Evolutionary conservation across 73 alveolate genomes (phyloP).

Genomic region (Paramecium biaurelia): DNA sequence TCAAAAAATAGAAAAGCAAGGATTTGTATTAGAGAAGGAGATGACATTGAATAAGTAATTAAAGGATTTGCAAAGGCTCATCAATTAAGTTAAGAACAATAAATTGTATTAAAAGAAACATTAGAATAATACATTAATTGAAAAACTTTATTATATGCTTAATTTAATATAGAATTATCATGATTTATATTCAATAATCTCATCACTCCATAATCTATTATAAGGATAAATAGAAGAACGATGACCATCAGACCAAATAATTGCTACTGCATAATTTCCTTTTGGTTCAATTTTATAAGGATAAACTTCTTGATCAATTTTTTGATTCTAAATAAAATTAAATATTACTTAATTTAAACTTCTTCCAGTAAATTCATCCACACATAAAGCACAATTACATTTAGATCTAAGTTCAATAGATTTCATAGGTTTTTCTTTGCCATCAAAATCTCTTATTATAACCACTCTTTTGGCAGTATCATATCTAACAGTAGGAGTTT

Average conservation of each 20-base stretch:
- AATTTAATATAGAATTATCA: background rate
- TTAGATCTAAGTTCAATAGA: constrained; percentile 76
- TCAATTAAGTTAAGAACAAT: background rate
- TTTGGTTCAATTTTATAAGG: constrained; percentile 82
- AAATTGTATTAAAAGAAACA: background rate
- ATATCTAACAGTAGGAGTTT: constrained; percentile 57
- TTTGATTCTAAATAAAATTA: background rate
- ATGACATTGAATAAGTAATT: background rate
- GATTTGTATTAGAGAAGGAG: constrained; percentile 17
- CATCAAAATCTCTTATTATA: constrained; percentile 43
- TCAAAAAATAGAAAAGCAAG: constrained; percentile 31
- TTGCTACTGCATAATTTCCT: constrained; percentile 92
- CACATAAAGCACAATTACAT: constrained; percentile 88
- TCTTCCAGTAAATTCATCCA: constrained; percentile 84
- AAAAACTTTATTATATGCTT: background rate
- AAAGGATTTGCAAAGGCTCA: constrained; percentile 18
- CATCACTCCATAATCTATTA: constrained; percentile 54
- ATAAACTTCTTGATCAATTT: constrained; percentile 81
- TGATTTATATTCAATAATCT: constrained; percentile 16
- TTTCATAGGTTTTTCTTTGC: constrained; percentile 58
- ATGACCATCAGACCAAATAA: constrained; percentile 93
- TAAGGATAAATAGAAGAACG: constrained; percentile 84
- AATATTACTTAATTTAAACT: constrained; percentile 45
- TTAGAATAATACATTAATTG: constrained; percentile 34
- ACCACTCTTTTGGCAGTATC: constrained; percentile 48